Percentiles rank a stretch among this genome's conserved stretches.
These are phyloP conservation scores for Hanseniaspora hatyaiensis DNA, from an alignment of 805 yeast genomes.

Conservation along the genomic window DNA sequence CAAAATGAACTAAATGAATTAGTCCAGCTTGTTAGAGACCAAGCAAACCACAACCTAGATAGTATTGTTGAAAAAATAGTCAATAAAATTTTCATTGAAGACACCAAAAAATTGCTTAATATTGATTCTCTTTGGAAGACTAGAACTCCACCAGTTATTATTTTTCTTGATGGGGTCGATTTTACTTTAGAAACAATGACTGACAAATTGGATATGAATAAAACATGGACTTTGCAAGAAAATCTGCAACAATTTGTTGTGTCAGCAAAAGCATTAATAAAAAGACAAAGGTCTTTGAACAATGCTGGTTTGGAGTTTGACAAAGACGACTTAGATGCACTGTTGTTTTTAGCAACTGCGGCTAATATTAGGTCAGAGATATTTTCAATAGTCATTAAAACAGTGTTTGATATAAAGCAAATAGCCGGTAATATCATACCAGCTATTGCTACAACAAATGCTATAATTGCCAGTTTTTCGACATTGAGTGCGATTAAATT, in stretches of 20 bases:
- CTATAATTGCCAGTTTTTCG: conserved; percentile 83
- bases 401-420: conserved; percentile 80
- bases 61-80: conserved; percentile 33
- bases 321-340: conserved; percentile 87
- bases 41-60: conserved; percentile 21
- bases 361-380: conserved; percentile 64
- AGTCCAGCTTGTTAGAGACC: conserved; percentile 29
- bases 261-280: conserved; percentile 40
- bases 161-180: conserved; percentile 29
- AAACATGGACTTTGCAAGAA: conserved; percentile 51
- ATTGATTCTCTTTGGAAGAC: conserved; percentile 72
- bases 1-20: conserved; percentile 50
- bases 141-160: conserved; percentile 56
- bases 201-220: conserved; percentile 26
- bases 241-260: conserved; percentile 48
- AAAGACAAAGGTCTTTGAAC: conserved; percentile 28
- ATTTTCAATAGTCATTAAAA: conserved; percentile 57
- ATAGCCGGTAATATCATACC: conserved; percentile 98
- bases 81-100: conserved; percentile 54
- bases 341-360: conserved; percentile 76
- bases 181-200: conserved; percentile 17
- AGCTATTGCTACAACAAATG: conserved; percentile 96
- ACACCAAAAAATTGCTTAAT: conserved; percentile 58
- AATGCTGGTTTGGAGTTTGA: conserved; percentile 50
- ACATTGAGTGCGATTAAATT: conserved; percentile 58